Conservation (phyloP, 31 red algal genomes). For the Endocladia muricata region DNA sequence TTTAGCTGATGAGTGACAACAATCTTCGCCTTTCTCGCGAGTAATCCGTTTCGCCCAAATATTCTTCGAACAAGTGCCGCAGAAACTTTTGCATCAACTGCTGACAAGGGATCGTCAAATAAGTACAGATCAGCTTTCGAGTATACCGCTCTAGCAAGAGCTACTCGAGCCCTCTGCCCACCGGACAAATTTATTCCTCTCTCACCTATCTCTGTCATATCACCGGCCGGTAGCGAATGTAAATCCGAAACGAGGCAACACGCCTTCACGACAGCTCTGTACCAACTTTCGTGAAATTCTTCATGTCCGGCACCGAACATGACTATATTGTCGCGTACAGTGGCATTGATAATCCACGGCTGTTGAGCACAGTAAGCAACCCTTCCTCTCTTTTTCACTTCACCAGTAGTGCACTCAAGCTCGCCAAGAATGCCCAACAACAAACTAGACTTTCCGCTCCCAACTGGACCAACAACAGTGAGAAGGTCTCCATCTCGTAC, state of each 20-base stretch:
- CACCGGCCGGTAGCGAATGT: slow-evolving; percentile 56
- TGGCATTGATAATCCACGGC: slow-evolving; percentile 74
- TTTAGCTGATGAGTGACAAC: slow-evolving; percentile 73
- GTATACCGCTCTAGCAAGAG: slow-evolving; percentile 87
- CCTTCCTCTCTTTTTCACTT: not conserved
- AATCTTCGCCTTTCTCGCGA: slow-evolving; percentile 49
- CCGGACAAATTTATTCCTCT: slow-evolving; percentile 89
- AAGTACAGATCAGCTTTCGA: slow-evolving; percentile 71
- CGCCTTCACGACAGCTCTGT: slow-evolving; percentile 66
- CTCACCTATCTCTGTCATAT: slow-evolving; percentile 85
- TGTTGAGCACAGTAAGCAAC: slow-evolving; percentile 76
- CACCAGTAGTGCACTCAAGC: slow-evolving; percentile 20
- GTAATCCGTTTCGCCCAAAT: slow-evolving; percentile 44
- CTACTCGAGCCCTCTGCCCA: slow-evolving; percentile 92
- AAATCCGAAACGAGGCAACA: slow-evolving; percentile 82
- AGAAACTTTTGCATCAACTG: slow-evolving; percentile 85
- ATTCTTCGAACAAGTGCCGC: slow-evolving; percentile 46
- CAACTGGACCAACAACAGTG: slow-evolving; percentile 60
- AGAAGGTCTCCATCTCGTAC: slow-evolving; percentile 63
- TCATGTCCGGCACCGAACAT: slow-evolving; percentile 33
- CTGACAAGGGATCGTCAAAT: slow-evolving; percentile 91
- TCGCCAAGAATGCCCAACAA: slow-evolving; percentile 79
- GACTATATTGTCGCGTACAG: slow-evolving; percentile 81
- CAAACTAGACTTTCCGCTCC: slow-evolving; percentile 80
- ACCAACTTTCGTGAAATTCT: slow-evolving; percentile 42